These are phyloP conservation scores for Pyrenophora graminea DNA, from an alignment of 2,329 filamentous ascomycete species.

Conservation along the genomic window DNA sequence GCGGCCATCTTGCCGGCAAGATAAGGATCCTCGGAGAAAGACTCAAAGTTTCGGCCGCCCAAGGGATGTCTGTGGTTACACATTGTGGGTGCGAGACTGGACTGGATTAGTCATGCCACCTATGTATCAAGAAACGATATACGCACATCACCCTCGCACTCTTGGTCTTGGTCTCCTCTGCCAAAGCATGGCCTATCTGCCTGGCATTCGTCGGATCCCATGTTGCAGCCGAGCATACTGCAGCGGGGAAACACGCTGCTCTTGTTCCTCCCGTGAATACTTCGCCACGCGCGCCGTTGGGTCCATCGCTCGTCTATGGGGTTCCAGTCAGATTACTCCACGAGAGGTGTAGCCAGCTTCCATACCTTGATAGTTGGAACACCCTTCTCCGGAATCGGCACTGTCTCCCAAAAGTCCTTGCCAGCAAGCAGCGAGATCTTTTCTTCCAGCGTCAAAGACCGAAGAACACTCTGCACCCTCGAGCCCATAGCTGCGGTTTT, in stretches of 20 bases:
- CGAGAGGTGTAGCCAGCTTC: not conserved
- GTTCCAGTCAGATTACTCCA: not conserved
- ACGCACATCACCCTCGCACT: constrained; percentile 68
- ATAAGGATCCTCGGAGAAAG: constrained; percentile 70
- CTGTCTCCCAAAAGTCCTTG: constrained; percentile 72
- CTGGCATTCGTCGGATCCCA: constrained; percentile 68
- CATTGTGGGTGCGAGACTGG: constrained; percentile 70
- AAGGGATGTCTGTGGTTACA: constrained; percentile 81
- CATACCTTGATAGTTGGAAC: constrained; percentile 60
- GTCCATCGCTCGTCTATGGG: constrained; percentile 64
- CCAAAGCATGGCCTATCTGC: constrained; percentile 66
- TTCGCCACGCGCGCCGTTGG: constrained; percentile 67
- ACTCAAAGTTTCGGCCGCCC: constrained; percentile 79
- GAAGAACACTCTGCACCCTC: constrained; percentile 35
- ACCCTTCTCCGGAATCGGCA: constrained; percentile 60
- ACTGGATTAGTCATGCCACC: constrained; percentile 1
- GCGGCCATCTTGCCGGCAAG: constrained; percentile 71
- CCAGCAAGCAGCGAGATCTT: constrained; percentile 43
- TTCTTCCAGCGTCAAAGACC: constrained; percentile 42
- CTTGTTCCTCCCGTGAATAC: constrained; percentile 66
- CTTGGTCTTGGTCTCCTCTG: constrained; percentile 71
- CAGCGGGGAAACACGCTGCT: constrained; percentile 77
- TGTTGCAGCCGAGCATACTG: constrained; percentile 68
- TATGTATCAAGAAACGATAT: not conserved
- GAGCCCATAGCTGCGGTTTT: constrained; percentile 22